phyloP scores from a whole-genome alignment of 225 moss, liverwort and hornwort genomes.

The Lunularia cruciata region DNA sequence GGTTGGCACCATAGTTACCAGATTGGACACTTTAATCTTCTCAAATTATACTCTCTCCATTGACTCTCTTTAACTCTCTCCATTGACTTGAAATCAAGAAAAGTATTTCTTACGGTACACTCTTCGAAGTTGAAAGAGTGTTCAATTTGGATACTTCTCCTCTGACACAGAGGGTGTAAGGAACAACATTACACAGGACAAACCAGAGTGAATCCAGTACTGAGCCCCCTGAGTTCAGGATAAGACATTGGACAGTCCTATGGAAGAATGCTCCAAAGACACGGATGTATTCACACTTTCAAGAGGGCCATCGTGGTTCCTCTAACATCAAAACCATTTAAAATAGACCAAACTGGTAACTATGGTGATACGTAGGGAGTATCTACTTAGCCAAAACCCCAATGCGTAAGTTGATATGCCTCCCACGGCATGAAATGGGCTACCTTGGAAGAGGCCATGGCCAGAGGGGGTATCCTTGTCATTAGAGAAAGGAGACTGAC shows the following conservation, averaged over 20 bases:
- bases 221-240: neutral
- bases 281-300: neutral
- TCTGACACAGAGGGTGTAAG: too few species aligned
- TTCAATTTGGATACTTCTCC: too few species aligned
- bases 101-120: too few species aligned
- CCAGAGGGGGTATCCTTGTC: slow-evolving; percentile 59
- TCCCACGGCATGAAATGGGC: slow-evolving; percentile 54
- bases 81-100: too few species aligned
- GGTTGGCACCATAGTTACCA: slow-evolving; percentile 11
- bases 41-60: too few species aligned
- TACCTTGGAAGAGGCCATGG: slow-evolving; percentile 89
- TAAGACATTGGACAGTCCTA: neutral
- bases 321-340: neutral
- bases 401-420: slow-evolving; percentile 21
- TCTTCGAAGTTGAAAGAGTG: too few species aligned
- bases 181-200: too few species aligned
- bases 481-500: slow-evolving; percentile 59
- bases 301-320: neutral
- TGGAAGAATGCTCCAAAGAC: neutral
- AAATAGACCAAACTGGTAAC: slow-evolving; percentile 15
- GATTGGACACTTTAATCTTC: too few species aligned
- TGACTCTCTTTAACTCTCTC: too few species aligned
- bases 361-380: slow-evolving; percentile 22
- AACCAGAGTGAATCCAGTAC: too few species aligned
- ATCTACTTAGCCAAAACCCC: slow-evolving; percentile 21